phyloP scores from a whole-genome alignment of 345 rosid species.

The Anacardium occidentale region DNA sequence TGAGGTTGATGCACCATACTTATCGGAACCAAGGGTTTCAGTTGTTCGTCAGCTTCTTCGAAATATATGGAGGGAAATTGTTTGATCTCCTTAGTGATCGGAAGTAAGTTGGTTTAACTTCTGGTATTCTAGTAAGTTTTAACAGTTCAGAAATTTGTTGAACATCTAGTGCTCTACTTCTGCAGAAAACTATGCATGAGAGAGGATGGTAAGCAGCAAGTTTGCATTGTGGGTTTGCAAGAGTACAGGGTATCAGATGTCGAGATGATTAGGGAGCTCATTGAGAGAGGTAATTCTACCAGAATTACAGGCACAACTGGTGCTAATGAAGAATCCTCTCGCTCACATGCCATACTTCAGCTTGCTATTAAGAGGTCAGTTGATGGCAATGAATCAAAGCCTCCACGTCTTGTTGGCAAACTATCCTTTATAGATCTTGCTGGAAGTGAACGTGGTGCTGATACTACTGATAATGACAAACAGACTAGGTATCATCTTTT shows the following conservation, averaged over 20 bases:
- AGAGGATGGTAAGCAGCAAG: conserved; percentile 99
- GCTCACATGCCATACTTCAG: conserved; percentile 98
- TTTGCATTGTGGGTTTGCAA: conserved; percentile 95
- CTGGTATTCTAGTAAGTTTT: conserved; percentile 3
- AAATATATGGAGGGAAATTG: conserved; percentile 94
- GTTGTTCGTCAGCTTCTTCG: conserved; percentile 89
- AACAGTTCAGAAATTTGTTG: conserved; percentile 9
- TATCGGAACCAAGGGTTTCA: conserved; percentile 94
- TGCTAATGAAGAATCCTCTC: conserved; percentile 98
- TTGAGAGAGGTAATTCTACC: conserved; percentile 87
- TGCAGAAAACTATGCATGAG: conserved; percentile 91
- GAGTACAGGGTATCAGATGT: conserved; percentile 94
- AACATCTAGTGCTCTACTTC: conserved; percentile 18
- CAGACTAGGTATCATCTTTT: conserved; percentile 72
- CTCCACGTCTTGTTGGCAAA: conserved; percentile 87
- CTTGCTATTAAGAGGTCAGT: conserved; percentile 84
- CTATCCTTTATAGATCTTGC: conserved; percentile 98
- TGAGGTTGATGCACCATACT: conserved; percentile 96
- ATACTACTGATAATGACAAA: conserved; percentile 97
- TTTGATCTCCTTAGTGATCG: conserved; percentile 91
- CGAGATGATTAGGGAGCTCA: conserved; percentile 86
- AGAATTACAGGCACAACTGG: conserved; percentile 98
- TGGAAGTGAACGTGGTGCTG: conserved; percentile 99
- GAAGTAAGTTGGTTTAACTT: conserved; percentile 59
- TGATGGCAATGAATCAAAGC: conserved; percentile 82